Percentiles rank a stretch among this genome's conserved stretches.
Evolutionary conservation across 2,329 filamentous ascomycete genomes (phyloP).

Genomic region (Penicillium sp.): DNA sequence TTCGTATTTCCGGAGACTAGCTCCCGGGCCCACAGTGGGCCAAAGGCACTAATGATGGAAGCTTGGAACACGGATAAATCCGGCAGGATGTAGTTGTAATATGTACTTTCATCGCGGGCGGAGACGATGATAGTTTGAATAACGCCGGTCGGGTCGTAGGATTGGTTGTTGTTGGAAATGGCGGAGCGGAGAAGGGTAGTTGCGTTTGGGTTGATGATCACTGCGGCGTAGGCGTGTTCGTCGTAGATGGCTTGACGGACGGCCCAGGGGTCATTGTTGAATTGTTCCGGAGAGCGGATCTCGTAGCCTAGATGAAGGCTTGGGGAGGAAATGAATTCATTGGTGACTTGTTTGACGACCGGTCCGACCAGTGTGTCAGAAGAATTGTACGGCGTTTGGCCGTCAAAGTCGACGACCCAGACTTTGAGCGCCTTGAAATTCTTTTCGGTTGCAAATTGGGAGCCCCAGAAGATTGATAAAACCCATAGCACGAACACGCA

Average conservation of each 20-base stretch:
- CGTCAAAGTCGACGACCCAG: constrained; percentile 64
- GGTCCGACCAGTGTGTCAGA: constrained; percentile 57
- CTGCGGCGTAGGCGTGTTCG: constrained; percentile 58
- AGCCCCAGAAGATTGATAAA: constrained; percentile 62
- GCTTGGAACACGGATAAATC: constrained; percentile 49
- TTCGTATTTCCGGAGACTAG: constrained; percentile 40
- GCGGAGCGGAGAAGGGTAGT: constrained; percentile 57
- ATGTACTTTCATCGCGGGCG: constrained; percentile 57
- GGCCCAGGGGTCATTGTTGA: constrained; percentile 54
- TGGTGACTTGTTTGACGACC: constrained; percentile 47
- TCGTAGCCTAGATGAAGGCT: constrained; percentile 51
- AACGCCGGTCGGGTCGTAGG: constrained; percentile 60
- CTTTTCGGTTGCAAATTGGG: constrained; percentile 51
- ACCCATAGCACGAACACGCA: constrained; percentile 56
- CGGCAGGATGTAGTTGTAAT: constrained; percentile 54
- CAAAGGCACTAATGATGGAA: constrained; percentile 50
- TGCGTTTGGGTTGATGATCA: constrained; percentile 63
- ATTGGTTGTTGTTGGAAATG: constrained; percentile 53
- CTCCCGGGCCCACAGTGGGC: constrained; percentile 39
- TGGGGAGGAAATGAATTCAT: constrained; percentile 42
- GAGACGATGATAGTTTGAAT: constrained; percentile 57
- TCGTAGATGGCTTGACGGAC: constrained; percentile 61
- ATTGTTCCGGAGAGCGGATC: constrained; percentile 50
- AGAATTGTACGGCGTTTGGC: constrained; percentile 51
- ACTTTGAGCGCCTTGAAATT: constrained; percentile 52